A percentile compares a stretch with the other conserved stretches of the same genome.
Evolutionary conservation across 139 green algal species (phyloP).

Genomic region (Spirogloea muscicola): DNA sequence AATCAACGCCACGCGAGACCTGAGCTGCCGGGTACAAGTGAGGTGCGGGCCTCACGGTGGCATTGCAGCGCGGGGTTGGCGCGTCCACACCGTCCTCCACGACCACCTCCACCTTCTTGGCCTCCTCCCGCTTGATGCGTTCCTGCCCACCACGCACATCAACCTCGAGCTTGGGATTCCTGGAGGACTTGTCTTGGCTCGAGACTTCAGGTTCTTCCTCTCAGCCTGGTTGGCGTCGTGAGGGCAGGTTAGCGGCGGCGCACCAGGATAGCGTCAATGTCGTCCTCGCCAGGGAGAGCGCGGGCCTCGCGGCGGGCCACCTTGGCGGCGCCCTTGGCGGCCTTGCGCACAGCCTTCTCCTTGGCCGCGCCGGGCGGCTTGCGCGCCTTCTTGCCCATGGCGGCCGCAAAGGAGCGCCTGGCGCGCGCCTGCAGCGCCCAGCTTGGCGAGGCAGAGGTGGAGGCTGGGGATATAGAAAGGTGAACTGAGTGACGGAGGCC

Average conservation of each 20-base stretch:
- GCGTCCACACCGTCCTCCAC: conserved; percentile 63
- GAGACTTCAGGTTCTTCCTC: too few species aligned
- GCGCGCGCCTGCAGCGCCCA: too few species aligned
- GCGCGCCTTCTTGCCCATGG: conserved; percentile 68
- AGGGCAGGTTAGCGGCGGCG: too few species aligned
- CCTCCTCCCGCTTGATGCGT: conserved; percentile 69
- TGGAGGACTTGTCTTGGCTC: too few species aligned
- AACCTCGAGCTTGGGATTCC: too few species aligned
- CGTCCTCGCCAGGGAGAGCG: conserved; percentile 65
- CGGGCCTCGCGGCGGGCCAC: conserved; percentile 17
- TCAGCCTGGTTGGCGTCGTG: too few species aligned
- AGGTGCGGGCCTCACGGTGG: conserved; percentile 52
- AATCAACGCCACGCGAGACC: background rate
- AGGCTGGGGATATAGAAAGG: too few species aligned
- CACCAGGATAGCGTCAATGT: conserved; percentile 80
- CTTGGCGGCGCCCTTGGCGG: conserved; percentile 55
- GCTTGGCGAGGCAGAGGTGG: too few species aligned
- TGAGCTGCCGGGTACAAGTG: background rate
- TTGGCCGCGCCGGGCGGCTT: conserved; percentile 51
- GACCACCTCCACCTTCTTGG: conserved; percentile 47
- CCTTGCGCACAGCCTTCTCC: conserved; percentile 81
- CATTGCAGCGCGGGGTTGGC: conserved; percentile 73
- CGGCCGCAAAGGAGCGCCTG: too few species aligned
- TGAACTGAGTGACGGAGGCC: too few species aligned
- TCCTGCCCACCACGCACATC: too few species aligned